Evolutionary conservation across 331 rosid species (phyloP).

Genomic region (Quercus lobata): DNA sequence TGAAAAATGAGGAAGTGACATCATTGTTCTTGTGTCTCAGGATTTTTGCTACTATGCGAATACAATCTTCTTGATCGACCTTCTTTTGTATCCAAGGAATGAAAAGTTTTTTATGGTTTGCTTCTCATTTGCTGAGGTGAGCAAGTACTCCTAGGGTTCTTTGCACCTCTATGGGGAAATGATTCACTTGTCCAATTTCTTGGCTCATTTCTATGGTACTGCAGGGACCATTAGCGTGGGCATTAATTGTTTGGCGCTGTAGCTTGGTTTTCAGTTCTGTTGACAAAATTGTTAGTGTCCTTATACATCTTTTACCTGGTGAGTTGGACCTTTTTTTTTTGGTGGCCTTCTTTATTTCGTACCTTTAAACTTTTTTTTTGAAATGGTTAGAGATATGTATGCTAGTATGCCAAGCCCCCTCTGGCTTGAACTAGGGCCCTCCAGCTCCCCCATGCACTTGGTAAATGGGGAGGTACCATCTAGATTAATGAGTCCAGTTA

Average conservation of each 20-base stretch:
- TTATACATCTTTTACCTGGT: constrained; percentile 94
- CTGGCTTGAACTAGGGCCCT: no score
- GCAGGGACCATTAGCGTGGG: constrained; percentile 97
- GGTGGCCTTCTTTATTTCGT: neutral
- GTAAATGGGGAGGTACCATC: no score
- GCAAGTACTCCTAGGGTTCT: constrained; percentile 12
- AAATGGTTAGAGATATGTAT: no score
- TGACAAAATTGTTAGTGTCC: constrained; percentile 89
- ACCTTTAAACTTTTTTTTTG: neutral
- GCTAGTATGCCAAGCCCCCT: no score
- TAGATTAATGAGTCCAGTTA: no score
- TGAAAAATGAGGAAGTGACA: constrained; percentile 18
- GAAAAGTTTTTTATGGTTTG: constrained; percentile 91
- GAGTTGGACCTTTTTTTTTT: constrained; percentile 16
- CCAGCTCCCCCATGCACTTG: no score
- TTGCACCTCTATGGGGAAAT: constrained; percentile 7
- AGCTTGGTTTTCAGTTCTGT: constrained; percentile 91
- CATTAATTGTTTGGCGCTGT: constrained; percentile 91
- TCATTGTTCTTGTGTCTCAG: constrained; percentile 37
- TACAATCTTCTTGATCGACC: constrained; percentile 76
- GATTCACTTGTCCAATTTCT: constrained; percentile 8
- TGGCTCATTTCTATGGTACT: constrained; percentile 17
- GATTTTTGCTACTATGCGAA: constrained; percentile 96
- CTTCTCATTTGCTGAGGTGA: constrained; percentile 96
- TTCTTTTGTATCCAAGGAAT: constrained; percentile 64